These are phyloP conservation scores for Blastobotrys serpentis DNA, from an alignment of 1,139 yeast species.

Conservation along the genomic window DNA sequence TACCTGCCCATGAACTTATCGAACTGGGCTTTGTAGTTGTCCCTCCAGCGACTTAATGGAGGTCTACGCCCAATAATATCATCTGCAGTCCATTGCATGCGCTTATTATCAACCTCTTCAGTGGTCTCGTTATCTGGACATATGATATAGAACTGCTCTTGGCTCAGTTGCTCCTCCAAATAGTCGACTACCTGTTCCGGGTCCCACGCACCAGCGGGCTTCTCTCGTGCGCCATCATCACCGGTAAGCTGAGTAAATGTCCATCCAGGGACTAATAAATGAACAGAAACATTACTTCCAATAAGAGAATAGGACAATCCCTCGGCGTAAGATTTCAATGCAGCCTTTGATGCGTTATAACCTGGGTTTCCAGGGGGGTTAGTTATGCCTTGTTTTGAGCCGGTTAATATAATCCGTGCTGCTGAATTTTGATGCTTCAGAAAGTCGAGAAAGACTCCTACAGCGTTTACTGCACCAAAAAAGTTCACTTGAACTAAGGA, in stretches of 20 bases:
- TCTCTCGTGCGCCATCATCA: conserved; percentile 21
- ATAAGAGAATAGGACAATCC: conserved; percentile 30
- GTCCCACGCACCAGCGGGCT: conserved; percentile 35
- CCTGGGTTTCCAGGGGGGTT: conserved; percentile 36
- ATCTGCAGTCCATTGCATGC: conserved; percentile 30
- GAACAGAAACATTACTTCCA: conserved; percentile 26
- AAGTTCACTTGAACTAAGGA: conserved; percentile 30
- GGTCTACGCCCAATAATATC: conserved; percentile 28
- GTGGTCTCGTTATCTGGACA: conserved; percentile 34
- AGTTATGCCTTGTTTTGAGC: conserved; percentile 36
- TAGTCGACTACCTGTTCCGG: conserved; percentile 32
- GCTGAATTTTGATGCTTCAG: conserved; percentile 23
- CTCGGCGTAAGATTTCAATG: conserved; percentile 32
- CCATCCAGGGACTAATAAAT: conserved; percentile 35
- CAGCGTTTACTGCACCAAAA: conserved; percentile 31
- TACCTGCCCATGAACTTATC: conserved; percentile 20
- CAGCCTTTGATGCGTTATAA: conserved; percentile 36
- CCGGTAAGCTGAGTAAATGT: conserved; percentile 31
- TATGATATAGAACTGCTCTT: conserved; percentile 29
- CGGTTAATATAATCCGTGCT: conserved; percentile 29
- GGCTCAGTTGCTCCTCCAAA: conserved; percentile 24
- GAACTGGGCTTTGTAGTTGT: conserved; percentile 27
- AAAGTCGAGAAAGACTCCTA: conserved; percentile 27
- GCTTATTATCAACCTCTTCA: conserved; percentile 27
- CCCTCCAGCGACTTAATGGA: conserved; percentile 33